Base-by-base conservation (phyloP, 2,329 filamentous ascomycete genomes). In the Penicillium sp. region DNA sequence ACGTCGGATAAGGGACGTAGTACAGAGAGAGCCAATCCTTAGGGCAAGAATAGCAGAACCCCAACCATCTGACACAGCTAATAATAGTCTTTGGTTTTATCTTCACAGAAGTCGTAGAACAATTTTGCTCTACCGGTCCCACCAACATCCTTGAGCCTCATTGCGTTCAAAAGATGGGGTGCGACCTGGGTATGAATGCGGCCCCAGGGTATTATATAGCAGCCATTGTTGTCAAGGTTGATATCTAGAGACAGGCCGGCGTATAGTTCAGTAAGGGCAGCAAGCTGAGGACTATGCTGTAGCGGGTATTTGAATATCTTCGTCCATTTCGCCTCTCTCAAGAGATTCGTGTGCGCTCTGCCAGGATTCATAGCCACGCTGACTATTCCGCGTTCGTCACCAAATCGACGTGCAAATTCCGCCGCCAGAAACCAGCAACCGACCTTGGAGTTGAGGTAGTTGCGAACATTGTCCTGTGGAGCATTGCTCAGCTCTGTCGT, bases 391-490 rank as follows among this genome's bases (percentile, higher is more conserved):
- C 75, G 64, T 41, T 69, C 64, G 17, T 15, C 35, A n/a, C 68
- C 69, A n/a, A 72, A 68, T 21, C 71, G 65, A 30, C 71, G 64
- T 3, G 72, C 70, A 59, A 71, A 74, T 52, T 73, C 71, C 17
- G 56, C 59, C 1, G 70, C 70, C 23, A 79, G 57, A 53, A 76
- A 72, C 29, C 69, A 66, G 49, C 60, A 69, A 1, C 75, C 77
- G 3, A 67, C 68, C 65, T 79, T 79, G 35, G 67, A 74, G 53
- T 74, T 70, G 29, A 72, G 69, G 62, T 79, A 80, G 58, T 77
- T 78, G 13, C 61, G 61, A 8, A 55, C 29, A 7, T 35, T 47
- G 29, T 63, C 52, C 29, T 45, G 52, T 8, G 61, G 61, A 1
- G 57, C 23, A 38, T 56, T 56, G 15, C 30, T 52, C 19, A 63